Conservation (phyloP, 2,329 filamentous ascomycete genomes). For the Trichoderma sp. region DNA sequence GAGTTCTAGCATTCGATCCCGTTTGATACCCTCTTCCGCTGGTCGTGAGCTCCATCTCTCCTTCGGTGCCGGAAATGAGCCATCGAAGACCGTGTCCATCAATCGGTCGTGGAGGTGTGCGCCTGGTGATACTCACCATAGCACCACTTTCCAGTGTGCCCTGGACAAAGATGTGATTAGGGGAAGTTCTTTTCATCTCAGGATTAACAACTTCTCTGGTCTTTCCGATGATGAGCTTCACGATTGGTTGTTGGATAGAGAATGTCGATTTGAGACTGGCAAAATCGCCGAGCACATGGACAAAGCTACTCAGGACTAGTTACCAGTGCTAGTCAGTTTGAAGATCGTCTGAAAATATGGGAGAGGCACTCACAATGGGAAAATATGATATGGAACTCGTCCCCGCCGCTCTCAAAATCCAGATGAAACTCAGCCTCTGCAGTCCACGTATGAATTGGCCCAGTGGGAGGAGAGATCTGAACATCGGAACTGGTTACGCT, state of each 20-base stretch:
- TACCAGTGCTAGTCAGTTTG: not conserved
- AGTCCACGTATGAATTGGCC: constrained; percentile 20
- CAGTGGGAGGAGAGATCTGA: not conserved
- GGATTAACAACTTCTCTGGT: constrained; percentile 26
- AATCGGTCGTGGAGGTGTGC: constrained; percentile 21
- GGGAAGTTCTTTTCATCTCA: constrained; percentile 27
- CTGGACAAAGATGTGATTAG: constrained; percentile 36
- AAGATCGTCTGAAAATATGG: too few relatives aligned
- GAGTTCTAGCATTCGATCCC: not conserved
- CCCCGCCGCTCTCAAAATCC: constrained; percentile 26
- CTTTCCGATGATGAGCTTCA: constrained; percentile 24
- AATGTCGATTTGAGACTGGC: constrained; percentile 24
- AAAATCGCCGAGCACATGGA: not conserved
- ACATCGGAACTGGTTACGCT: constrained; percentile 7
- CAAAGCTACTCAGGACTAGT: constrained; percentile 22
- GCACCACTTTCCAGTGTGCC: constrained; percentile 31
- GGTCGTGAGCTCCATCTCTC: constrained; percentile 32
- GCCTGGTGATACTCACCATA: constrained; percentile 29
- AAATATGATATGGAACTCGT: constrained; percentile 26
- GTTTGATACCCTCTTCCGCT: constrained; percentile 33
- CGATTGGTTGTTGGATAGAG: constrained; percentile 24
- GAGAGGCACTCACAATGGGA: constrained; percentile 2
- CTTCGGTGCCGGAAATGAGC: constrained; percentile 37
- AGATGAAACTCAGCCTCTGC: constrained; percentile 26
- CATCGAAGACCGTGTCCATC: constrained; percentile 30